These are phyloP conservation scores for Pseudonitzschia delicatissima DNA, from an alignment of 108 stramenopile species.

Conservation along the genomic window DNA sequence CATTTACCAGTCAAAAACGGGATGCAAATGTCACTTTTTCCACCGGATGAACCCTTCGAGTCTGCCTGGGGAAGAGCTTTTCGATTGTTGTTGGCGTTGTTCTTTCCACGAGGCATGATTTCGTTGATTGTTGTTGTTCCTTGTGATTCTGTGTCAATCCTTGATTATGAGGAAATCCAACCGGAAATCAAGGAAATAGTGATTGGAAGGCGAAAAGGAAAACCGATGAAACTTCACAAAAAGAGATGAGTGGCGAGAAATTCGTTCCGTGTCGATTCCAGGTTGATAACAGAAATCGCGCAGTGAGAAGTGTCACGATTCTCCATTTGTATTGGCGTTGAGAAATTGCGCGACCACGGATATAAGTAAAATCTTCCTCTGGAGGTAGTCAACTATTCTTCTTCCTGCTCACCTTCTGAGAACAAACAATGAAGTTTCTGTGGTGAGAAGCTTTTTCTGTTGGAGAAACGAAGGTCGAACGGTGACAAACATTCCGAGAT, in stretches of 20 bases:
- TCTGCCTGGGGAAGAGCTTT: slow-evolving; percentile 26
- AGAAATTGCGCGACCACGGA: background rate
- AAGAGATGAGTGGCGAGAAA: background rate
- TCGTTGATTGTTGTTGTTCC: background rate
- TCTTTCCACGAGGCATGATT: slow-evolving; percentile 47
- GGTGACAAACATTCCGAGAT: no score
- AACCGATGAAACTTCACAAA: background rate
- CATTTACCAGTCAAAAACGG: slow-evolving; percentile 77
- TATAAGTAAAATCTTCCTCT: no score
- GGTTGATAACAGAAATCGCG: no score
- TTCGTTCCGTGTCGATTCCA: no score
- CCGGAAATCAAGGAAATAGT: background rate
- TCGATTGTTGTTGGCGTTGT: slow-evolving; percentile 48
- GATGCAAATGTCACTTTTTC: slow-evolving; percentile 58
- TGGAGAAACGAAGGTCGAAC: background rate
- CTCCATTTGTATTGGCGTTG: background rate
- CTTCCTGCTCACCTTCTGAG: no score
- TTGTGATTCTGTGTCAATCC: background rate
- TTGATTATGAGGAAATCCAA: background rate
- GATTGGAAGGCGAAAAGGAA: background rate
- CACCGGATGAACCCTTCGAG: slow-evolving; percentile 1
- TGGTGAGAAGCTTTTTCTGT: background rate
- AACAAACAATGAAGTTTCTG: no score
- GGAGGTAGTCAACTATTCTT: no score
- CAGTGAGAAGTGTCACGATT: no score